Conservation (phyloP, 352 stramenopile species). For the Globisporangium spinosum region DNA sequence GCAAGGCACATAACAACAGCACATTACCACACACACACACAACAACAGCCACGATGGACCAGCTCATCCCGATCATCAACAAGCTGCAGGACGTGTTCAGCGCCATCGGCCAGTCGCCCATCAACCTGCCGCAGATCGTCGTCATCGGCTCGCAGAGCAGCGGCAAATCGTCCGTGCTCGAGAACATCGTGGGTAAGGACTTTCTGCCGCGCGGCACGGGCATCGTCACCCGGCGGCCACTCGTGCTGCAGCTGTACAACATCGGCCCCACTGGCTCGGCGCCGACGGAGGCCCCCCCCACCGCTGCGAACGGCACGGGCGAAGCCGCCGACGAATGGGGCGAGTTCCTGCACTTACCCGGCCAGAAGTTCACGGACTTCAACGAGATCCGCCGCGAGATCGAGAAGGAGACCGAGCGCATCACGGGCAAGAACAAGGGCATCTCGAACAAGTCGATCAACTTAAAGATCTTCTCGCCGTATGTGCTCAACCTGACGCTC, state of each 20-base stretch:
- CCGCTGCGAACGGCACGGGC: constrained; percentile 19
- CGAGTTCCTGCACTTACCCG: constrained; percentile 97
- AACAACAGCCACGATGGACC: constrained; percentile 87
- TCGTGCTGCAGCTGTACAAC: constrained; percentile 99
- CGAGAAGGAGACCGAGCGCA: constrained; percentile 95
- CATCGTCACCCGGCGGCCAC: constrained; percentile 97
- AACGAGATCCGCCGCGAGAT: constrained; percentile 97
- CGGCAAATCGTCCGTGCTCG: constrained; percentile 95
- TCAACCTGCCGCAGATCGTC: constrained; percentile 98
- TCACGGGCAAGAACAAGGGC: constrained; percentile 95
- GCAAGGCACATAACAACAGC: background rate
- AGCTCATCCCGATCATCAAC: constrained; percentile 99
- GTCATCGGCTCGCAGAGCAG: constrained; percentile 96
- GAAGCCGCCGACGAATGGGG: constrained; percentile 90
- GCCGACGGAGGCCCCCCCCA: constrained; percentile 18
- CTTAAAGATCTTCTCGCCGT: constrained; percentile 97
- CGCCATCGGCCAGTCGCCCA: constrained; percentile 92
- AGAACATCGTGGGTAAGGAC: constrained; percentile 93
- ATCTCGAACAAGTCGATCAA: constrained; percentile 98
- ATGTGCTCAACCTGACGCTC: constrained; percentile 98
- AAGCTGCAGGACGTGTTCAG: constrained; percentile 99
- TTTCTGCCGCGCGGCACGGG: constrained; percentile 96
- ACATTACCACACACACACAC: background rate
- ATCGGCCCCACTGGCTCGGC: constrained; percentile 30
- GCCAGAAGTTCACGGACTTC: constrained; percentile 96